Base-by-base conservation (phyloP, 2,329 filamentous ascomycete genomes). In the Coniochaeta sp. region DNA sequence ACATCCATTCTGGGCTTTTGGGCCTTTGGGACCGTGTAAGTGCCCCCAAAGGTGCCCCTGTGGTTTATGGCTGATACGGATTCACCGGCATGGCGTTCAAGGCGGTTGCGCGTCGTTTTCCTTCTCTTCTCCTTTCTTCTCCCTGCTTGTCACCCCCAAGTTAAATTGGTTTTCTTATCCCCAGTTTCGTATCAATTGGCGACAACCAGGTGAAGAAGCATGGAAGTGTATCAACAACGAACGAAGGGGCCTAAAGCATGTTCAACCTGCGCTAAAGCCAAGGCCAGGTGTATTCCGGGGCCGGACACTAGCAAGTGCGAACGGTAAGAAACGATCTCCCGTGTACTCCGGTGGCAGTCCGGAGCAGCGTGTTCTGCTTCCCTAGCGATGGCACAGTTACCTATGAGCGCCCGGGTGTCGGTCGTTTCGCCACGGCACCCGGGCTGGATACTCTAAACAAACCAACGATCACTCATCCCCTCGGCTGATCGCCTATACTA, bases 231-330 rank as follows among this genome's bases (percentile, higher is more conserved):
- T 14, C 38, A 42, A 10, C 38, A 42, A n/a, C 20, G 18, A 26
- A 53, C 49, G 57, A 74, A 71, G 55, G 75, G 75, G 12, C 74
- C 75, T 3, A 71, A 73, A 56, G 75, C 75, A 40, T 78, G 75
- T 58, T 67, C 66, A 1, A 76, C 74, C 1, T 78, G 75, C 58
- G 75, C 75, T 53, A 75, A 71, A 57, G 75, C 75, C n/a, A 78
- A 78, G 59, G 70, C 74, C 27, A 67, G 75, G 57, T 78, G 75
- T 42, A 71, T 76, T 24, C 65, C 72, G 0, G 71, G 74, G 3
- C 68, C 70, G 9, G 60, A 63, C 13, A 66, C 62, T 30, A 63
- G 66, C 51, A 72, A 73, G 51, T 78, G 75, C 56, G 75, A 78
- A 55, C 70, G 75, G 74, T 77, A 57, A 30, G 49, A 46, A 13